Base-by-base conservation (phyloP, 257 asterid species). In the Anisodus tanguticus region DNA sequence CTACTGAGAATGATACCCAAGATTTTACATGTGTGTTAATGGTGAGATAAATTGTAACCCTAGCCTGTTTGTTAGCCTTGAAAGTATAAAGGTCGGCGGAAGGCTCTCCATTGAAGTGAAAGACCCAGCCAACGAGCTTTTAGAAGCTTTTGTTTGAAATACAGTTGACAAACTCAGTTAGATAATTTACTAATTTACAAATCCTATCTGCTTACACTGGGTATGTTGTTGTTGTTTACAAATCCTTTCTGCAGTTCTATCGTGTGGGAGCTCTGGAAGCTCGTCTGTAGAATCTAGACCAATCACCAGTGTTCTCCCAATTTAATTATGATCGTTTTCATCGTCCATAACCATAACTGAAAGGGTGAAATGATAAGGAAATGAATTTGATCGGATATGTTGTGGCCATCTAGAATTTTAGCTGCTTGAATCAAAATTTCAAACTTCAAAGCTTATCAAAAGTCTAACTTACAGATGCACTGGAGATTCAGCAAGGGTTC, bases 391-490 rank as follows among this genome's bases (percentile, higher is more conserved):
- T 53, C 53, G 43, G 49, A 71, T 71, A 71, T 71, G 58, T 71
- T 71, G 79, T 45, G n/a, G 9, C 82, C 13, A 74, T 49, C 12
- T 53, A 76, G 15, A 76, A 53, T 76, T 76, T 76, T 53, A 26
- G 22, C 49, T 31, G 47, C 49, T 76, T 76, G 26, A 51, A 51
- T 76, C 26, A 22, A 77, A 8, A 6, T 12, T 49, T 74, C 62
- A 2, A 2, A 22, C 22, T 22, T 53, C 16, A 7, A 49, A 12
- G 43, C 43, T 49, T 74, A 6, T 49, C 60, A 12, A 37, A 35
- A 51, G n/a, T 53, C 49, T 77, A 53, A 64, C 49, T 77, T 77
- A 53, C 64, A 74, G 45, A 51, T 74, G 81, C 81, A 4, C 62
- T 49, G 12, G 81, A 74, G 62, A 49, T 45, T 74, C 45, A 3